Conservation (phyloP, 2,329 filamentous ascomycete species). For the Aspergillus udagawae region DNA sequence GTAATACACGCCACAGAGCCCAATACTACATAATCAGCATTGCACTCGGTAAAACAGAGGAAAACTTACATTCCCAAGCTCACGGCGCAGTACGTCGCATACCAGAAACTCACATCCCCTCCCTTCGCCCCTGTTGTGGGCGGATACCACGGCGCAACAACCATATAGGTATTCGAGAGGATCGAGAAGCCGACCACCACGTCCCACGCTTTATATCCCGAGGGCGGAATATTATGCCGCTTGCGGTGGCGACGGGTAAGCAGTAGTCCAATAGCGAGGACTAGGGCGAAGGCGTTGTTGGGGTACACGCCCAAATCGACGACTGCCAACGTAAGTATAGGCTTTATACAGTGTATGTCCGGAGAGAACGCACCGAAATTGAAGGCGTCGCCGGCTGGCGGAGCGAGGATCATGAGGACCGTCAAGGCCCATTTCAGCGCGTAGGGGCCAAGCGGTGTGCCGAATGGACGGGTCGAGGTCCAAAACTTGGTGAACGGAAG, state of each 20-base stretch:
- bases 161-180: slow-evolving; percentile 56
- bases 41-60: neutral
- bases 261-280: slow-evolving; percentile 56
- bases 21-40: slow-evolving; percentile 37
- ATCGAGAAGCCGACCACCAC: slow-evolving; percentile 57
- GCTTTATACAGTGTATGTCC: no score
- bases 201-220: slow-evolving; percentile 59
- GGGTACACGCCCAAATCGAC: slow-evolving; percentile 60
- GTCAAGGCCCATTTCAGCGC: slow-evolving; percentile 56
- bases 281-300: slow-evolving; percentile 52
- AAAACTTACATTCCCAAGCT: slow-evolving; percentile 60
- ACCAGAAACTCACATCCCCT: slow-evolving; percentile 70
- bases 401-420: slow-evolving; percentile 56
- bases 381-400: slow-evolving; percentile 62
- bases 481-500: slow-evolving; percentile 59
- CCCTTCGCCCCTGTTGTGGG: slow-evolving; percentile 56
- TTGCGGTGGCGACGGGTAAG: slow-evolving; percentile 54
- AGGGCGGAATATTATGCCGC: slow-evolving; percentile 45
- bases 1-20: slow-evolving; percentile 56
- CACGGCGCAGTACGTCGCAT: slow-evolving; percentile 63
- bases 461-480: slow-evolving; percentile 61
- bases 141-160: slow-evolving; percentile 70
- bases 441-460: slow-evolving; percentile 59
- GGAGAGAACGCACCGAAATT: slow-evolving; percentile 47
- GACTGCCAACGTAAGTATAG: slow-evolving; percentile 38